Percentiles rank a stretch among this genome's conserved stretches.
phyloP scores from a whole-genome alignment of 2,329 filamentous ascomycete species.

The Sclerotinia subarctica region DNA sequence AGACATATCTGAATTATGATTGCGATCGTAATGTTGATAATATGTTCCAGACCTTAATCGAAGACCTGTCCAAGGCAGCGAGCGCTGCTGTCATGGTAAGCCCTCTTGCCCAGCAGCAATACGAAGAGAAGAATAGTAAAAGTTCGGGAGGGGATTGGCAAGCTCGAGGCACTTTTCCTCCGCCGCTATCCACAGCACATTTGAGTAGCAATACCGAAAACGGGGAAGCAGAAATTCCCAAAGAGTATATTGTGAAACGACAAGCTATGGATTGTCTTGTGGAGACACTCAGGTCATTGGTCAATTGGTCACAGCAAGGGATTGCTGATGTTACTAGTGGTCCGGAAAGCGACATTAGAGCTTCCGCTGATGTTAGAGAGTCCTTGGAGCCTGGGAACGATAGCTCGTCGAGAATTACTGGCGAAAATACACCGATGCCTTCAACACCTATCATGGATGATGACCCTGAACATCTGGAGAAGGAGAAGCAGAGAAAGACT shows the following conservation, averaged over 20 bases:
- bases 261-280: conserved; percentile 85
- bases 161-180: conserved; percentile 77
- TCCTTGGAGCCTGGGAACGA: conserved; percentile 72
- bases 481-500: conserved; percentile 89
- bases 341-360: conserved; percentile 50
- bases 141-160: conserved; percentile 74
- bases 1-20: conserved; percentile 97
- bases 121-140: conserved; percentile 68
- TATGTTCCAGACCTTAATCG: conserved; percentile 92
- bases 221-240: conserved; percentile 68
- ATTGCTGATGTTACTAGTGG: conserved; percentile 59
- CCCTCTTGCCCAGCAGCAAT: conserved; percentile 76
- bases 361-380: conserved; percentile 59
- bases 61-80: conserved; percentile 85
- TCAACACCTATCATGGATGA: conserved; percentile 75
- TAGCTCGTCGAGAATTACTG: conserved; percentile 58
- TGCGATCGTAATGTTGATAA: conserved; percentile 95
- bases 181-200: conserved; percentile 63
- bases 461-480: conserved; percentile 91
- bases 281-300: conserved; percentile 81
- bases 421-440: conserved; percentile 52
- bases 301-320: conserved; percentile 77
- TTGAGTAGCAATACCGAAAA: conserved; percentile 49
- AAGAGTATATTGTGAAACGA: conserved; percentile 89
- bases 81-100: conserved; percentile 75